Base-by-base conservation (phyloP, 805 yeast genomes). In the Pichia phayaonensis region DNA sequence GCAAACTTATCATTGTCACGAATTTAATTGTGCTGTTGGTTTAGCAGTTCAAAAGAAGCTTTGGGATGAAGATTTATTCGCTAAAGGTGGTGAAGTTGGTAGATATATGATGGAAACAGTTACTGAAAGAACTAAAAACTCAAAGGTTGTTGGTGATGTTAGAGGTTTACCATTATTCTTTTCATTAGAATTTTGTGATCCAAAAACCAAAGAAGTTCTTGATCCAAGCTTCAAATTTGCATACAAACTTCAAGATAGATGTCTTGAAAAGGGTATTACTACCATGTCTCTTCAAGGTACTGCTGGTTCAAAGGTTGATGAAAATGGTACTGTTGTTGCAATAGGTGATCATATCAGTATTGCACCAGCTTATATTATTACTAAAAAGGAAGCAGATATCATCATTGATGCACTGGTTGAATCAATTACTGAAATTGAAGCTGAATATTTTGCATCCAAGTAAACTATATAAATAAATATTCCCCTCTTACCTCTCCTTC, bases 121-220 rank as follows among this genome's bases (percentile, higher is more conserved):
- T 46, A 55, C 51, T 12, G 58, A 59, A 23, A 59, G 65, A 50
- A 58, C 73, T 15, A 53, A 58, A 26, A 60, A 56, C 13, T 56
- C 64, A 42, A 61, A 65, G 49, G 54, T 64, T 67, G 73, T 72
- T 44, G 82, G 81, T 53, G 76, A 76, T 49, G 72, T 77, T 27
- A 71, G 82, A 66, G 83, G 83, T 41, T 57, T 71, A 51, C 83
- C 82, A 51, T 74, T 77, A 11, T 79, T 79, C 66, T 75, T 81
- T 76, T 72, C 77, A 1, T 53, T 77, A 49, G 83, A 78, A 61
- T 65, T 77, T 50, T 70, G 76, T 57, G 66, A 76, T 59, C 71
- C 70, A 46, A 59, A 45, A 15, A 74, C 80, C 10, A 76, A 75
- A 56, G 77, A 75, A 55, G 70, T 74, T 42, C 75, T 76, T 57